Conservation (phyloP, 345 rosid species). For the Pistacia integerrima region DNA sequence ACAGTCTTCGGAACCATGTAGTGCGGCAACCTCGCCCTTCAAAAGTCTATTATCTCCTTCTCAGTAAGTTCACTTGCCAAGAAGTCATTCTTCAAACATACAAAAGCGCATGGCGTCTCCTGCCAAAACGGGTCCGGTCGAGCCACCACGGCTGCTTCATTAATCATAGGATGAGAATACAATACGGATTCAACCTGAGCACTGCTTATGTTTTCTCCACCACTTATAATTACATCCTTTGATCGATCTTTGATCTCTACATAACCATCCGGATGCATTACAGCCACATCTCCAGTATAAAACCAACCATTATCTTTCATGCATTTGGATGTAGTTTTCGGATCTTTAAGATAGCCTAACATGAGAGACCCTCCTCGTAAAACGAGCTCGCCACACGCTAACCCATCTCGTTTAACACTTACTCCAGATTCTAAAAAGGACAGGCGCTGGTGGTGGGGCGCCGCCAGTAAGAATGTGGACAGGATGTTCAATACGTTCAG, state of each 20-base stretch:
- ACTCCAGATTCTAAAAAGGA: slow-evolving; percentile 32
- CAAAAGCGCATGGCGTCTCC: slow-evolving; percentile 65
- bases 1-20: slow-evolving; percentile 68
- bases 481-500: slow-evolving; percentile 19
- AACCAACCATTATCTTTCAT: slow-evolving; percentile 58
- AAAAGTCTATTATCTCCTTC: slow-evolving; percentile 51
- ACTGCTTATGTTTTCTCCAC: slow-evolving; percentile 64
- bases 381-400: slow-evolving; percentile 52
- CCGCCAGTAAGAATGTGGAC: slow-evolving; percentile 38
- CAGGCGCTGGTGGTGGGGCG: slow-evolving; percentile 38
- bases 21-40: slow-evolving; percentile 48
- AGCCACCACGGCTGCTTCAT: slow-evolving; percentile 68
- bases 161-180: slow-evolving; percentile 47
- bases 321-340: slow-evolving; percentile 32
- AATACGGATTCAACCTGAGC: slow-evolving; percentile 55
- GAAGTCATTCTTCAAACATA: slow-evolving; percentile 43
- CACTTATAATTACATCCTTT: slow-evolving; percentile 60
- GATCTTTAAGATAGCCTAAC: slow-evolving; percentile 60
- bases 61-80: slow-evolving; percentile 19
- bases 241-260: slow-evolving; percentile 58
- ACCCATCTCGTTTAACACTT: slow-evolving; percentile 50
- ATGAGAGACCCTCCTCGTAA: slow-evolving; percentile 53
- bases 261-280: slow-evolving; percentile 60
- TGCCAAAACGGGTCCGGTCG: slow-evolving; percentile 62
- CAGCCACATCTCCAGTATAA: slow-evolving; percentile 58